Evolutionary conservation across 345 rosid species (phyloP), one percentile per base, ranked within the genome.

Genomic region (Anacardium occidentale): DNA sequence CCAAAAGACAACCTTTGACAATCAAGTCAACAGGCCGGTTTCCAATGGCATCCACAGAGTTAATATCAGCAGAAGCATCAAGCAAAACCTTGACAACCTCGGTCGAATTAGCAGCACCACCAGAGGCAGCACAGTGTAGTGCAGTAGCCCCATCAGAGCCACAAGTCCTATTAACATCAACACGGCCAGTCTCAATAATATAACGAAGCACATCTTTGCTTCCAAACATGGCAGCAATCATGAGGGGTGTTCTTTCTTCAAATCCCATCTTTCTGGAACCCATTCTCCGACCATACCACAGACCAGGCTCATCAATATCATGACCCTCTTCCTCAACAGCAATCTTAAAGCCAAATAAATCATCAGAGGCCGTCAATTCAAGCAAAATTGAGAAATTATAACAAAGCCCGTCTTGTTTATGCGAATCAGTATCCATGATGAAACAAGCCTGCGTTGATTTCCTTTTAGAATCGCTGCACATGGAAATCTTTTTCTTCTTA

Each of bases 141-240:
- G 97, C 93, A 0, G 97, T 88, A 62, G 85, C 94, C 21, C 89
- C 88, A 79, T 89, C 97, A 0, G 89, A 83, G 20, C 94, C 97
- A 58, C 85, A 84, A 12, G 87, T 75, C 65, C 82, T 79, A 69
- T 90, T 90, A 37, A 90, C 90, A 60, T 92, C 90, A 0, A 79
- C 88, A 74, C 71, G 67, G 20, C 92, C 89, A 1, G 79, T 83
- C 44, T 64, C 79, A 34, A 89, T 51, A 13, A 90, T 86, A 69
- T 85, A 90, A 40, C 58, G 76, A 77, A 92, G 75, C 7, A 94
- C 83, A 69, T 79, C 87, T 78, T 82, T 85, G 88, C 97, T 90
- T 61, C 97, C 97, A 60, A 77, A 94, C 87, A 87, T 79, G n/a
- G 95, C 87, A 60, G 98, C 97, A 54, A 94, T 77, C 97, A 92